Conservation (phyloP, 108 stramenopile genomes). For the Cyclotella baltica region DNA sequence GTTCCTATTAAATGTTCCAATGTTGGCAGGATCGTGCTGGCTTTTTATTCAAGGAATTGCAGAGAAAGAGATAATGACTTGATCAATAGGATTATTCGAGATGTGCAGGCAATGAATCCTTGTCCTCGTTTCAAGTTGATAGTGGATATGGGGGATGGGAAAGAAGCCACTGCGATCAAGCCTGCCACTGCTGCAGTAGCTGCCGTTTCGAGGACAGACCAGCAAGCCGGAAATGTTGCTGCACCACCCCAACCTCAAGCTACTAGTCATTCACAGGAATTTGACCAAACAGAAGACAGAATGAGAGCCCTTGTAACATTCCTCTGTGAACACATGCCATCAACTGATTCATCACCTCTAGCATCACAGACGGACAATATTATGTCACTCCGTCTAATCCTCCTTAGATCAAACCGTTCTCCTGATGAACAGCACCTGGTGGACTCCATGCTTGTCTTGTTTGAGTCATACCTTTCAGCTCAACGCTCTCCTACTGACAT, state of each 20-base stretch:
- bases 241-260: conserved; percentile 4
- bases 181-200: background rate
- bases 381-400: conserved; percentile 65
- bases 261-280: background rate
- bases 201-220: background rate
- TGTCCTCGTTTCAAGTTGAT: conserved; percentile 88
- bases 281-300: conserved; percentile 6
- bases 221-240: background rate
- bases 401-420: conserved; percentile 57
- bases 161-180: background rate
- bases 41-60: conserved; percentile 70
- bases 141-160: conserved; percentile 63
- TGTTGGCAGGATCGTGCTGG: conserved; percentile 77
- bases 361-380: conserved; percentile 64
- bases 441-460: conserved; percentile 58
- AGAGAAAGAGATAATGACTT: conserved; percentile 68
- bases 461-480: conserved; percentile 59
- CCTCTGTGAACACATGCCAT: conserved; percentile 66
- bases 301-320: conserved; percentile 39
- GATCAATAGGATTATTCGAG: conserved; percentile 61
- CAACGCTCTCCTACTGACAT: conserved; percentile 57
- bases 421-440: conserved; percentile 64
- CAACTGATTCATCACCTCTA: conserved; percentile 58
- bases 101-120: conserved; percentile 76
- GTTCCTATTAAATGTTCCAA: conserved; percentile 79